Base-by-base conservation (phyloP, 75 land plant species). In the Cunninghamia lanceolata region DNA sequence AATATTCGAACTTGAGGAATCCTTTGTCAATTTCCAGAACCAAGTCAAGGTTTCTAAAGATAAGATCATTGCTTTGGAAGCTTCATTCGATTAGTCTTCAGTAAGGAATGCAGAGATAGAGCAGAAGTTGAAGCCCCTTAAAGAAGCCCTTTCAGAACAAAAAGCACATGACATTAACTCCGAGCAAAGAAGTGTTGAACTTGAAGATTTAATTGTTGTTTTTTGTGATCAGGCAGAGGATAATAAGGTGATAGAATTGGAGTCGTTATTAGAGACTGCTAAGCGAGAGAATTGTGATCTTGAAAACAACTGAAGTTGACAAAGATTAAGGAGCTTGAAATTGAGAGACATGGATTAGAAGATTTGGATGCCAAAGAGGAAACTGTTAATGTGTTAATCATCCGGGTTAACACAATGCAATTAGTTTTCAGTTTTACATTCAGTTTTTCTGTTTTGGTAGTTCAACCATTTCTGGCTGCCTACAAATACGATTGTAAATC, bases 111-210 rank as follows among this genome's bases (percentile, higher is more conserved):
- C 87, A 11, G 91, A 88, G 86, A 89, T 91, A 80, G 94, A 91
- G 84, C 15, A 85, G 77, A 89, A 89, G 74, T 82, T 93, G 86
- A 89, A 87, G 83, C 83, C n/a, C 50, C 43, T 87, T 30, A 50
- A 34, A 34, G 92, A 86, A 63, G 89, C 84, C 78, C 82, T 89
- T 82, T 71, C 88, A 40, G 94, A 93, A 54, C 91, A 93, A 73
- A 92, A 93, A 84, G 87, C 54, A 0, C 43, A 74, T 32, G 92
- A 91, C 9, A 86, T 36, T 52, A 73, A 84, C 32, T 68, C 83
- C 1, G 89, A 90, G 84, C 89, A 94, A 68, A 91, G 91, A 6
- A 89, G 85, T 86, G 52, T 91, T 70, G 93, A 91, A 35, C 87
- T 94, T 19, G 93, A 94, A 85, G 90, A 93, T 74, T 52, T 90